phyloP scores from a whole-genome alignment of 2,329 filamentous ascomycete genomes.

The Ophiosphaerella herpotricha region DNA sequence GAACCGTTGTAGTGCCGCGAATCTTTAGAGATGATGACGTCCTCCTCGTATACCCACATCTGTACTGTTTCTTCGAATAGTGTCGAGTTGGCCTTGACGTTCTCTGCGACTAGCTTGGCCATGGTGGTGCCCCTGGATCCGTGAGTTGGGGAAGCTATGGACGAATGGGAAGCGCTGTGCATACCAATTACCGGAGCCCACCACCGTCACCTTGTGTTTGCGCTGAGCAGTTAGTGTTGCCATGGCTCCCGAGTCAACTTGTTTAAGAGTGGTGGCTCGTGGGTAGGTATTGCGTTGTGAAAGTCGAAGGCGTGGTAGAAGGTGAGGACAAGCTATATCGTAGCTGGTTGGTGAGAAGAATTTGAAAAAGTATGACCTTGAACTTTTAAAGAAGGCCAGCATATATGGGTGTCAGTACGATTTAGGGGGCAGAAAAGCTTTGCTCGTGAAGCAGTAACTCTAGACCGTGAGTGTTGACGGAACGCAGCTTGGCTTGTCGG shows the following conservation, averaged over 20 bases:
- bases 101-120: constrained; percentile 95
- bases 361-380: constrained; percentile 13
- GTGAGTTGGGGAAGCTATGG: constrained; percentile 9
- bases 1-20: constrained; percentile 74
- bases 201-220: constrained; percentile 90
- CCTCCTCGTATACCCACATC: constrained; percentile 99
- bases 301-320: constrained; percentile 8
- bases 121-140: constrained; percentile 87
- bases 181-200: constrained; percentile 96
- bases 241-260: constrained; percentile 44
- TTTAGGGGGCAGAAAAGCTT: constrained; percentile 13
- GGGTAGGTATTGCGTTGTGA: constrained; percentile 10
- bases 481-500: constrained; percentile 21
- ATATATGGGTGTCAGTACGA: constrained; percentile 20
- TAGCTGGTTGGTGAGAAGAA: constrained; percentile 17
- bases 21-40: constrained; percentile 72
- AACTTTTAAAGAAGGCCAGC: constrained; percentile 28
- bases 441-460: constrained; percentile 11
- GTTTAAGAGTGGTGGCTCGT: constrained; percentile 2
- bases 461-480: constrained; percentile 10
- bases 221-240: constrained; percentile 59
- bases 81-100: constrained; percentile 74
- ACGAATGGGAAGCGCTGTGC: constrained; percentile 17
- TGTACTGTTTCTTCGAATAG: constrained; percentile 88
- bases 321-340: constrained; percentile 26